Conservation (phyloP, 345 rosid genomes). For the Brassica carinata region DNA sequence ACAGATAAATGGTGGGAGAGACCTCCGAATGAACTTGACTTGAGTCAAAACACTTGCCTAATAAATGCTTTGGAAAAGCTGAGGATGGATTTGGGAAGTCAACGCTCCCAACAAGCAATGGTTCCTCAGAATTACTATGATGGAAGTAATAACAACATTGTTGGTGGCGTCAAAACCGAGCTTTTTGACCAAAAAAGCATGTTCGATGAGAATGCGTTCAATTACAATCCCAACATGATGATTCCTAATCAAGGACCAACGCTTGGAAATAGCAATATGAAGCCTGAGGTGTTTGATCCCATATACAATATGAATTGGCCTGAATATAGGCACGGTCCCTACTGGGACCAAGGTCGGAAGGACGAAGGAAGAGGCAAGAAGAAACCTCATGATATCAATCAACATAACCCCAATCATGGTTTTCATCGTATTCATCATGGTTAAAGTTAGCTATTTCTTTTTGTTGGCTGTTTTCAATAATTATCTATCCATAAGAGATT, state of each 20-base stretch:
- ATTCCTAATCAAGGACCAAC: neutral
- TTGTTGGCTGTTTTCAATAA: neutral
- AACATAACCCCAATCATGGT: neutral
- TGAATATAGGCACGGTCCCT: neutral
- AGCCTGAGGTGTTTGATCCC: neutral
- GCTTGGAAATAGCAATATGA: neutral
- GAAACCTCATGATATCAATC: neutral
- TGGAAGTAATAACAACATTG: neutral
- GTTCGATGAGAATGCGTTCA: neutral
- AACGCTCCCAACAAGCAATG: neutral
- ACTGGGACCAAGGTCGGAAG: neutral
- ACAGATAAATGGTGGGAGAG: slow-evolving; percentile 53
- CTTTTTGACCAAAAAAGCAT: neutral
- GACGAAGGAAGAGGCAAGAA: neutral
- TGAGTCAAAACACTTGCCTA: slow-evolving; percentile 40
- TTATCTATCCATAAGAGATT: neutral
- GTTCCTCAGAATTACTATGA: neutral
- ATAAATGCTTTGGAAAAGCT: slow-evolving; percentile 43
- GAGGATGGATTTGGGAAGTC: slow-evolving; percentile 37
- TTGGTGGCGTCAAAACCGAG: neutral
- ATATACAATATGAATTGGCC: neutral
- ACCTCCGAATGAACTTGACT: slow-evolving; percentile 43
- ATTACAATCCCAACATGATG: neutral
- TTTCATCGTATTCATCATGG: neutral
- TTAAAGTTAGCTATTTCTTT: neutral